A percentile compares a stretch with the other conserved stretches of the same genome.
phyloP scores from a whole-genome alignment of 106 monocot species.

The Platanthera guangdongensis region DNA sequence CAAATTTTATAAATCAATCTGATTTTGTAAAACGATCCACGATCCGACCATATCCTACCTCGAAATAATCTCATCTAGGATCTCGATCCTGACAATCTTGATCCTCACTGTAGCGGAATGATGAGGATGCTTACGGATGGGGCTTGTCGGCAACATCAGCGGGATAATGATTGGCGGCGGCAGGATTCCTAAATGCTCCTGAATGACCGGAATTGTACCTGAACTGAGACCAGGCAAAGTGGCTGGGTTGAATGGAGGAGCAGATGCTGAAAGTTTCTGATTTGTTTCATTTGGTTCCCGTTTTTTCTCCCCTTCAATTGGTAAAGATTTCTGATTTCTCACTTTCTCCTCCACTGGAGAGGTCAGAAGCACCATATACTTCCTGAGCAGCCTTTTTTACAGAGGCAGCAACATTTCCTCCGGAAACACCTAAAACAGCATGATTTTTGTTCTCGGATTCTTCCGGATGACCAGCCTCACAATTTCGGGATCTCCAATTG shows the following conservation, averaged over 20 bases:
- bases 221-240: conserved; percentile 61
- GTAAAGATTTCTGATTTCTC: conserved; percentile 32
- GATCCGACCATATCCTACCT: too few relatives aligned
- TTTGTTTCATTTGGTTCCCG: conserved; percentile 35
- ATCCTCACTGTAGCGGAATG: conserved; percentile 83
- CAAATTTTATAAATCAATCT: too few relatives aligned
- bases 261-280: conserved; percentile 85
- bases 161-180: conserved; percentile 65
- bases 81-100: too few relatives aligned
- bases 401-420: conserved; percentile 17
- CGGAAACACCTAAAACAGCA: conserved; percentile 13
- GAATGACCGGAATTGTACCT: conserved; percentile 45
- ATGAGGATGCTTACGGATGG: conserved; percentile 65
- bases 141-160: conserved; percentile 45
- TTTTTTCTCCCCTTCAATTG: conserved; percentile 26
- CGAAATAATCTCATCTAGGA: too few relatives aligned
- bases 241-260: conserved; percentile 80
- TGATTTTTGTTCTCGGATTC: conserved; percentile 26
- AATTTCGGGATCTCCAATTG: background rate
- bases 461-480: conserved; percentile 8
- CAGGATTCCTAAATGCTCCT: conserved; percentile 66
- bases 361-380: conserved; percentile 21
- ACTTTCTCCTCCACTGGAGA: conserved; percentile 34
- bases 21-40: too few relatives aligned
- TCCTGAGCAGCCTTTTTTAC: conserved; percentile 15